Evolutionary conservation across 169 alveolate genomes (phyloP), one percentile per base, ranked within the genome.

Genomic region (Pseudocohnilembus persalinus): DNA sequence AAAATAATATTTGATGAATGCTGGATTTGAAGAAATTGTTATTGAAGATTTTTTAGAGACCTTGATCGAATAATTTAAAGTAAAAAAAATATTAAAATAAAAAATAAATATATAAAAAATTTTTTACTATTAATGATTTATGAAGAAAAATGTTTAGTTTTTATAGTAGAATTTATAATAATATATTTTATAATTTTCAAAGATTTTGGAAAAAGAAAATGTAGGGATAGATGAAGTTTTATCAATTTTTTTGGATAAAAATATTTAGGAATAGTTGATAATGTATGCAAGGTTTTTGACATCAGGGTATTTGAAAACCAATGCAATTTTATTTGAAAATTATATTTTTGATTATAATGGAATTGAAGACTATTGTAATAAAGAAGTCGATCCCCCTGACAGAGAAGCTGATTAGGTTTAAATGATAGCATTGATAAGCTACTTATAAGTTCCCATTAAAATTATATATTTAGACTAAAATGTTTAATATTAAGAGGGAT

Each of bases 11-110:
- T 75, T 91, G 29, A 80, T 78, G 74, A 85, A 74, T 29, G 84
- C 82, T 25, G 94, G 94, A 27, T 93, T 88, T 88, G 93, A 90
- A 31, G 92, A 82, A 73, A 89, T 89, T 75, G 94, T 89, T 6
- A 80, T 93, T 64, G 93, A 90, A 33, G 95, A 90, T 85, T 93
- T 93, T 85, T 88, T 90, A 74, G 94, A 93, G 68, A n/a, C 64
- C 27, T 84, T 88, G 79, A 25, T 85, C 20, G 92, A 85, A 64
- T 82, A 87, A 31, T 74, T 91, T 24, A 88, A 83, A 84, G 74
- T 80, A 35, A 84, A 75, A 73, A 35, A 68, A 84, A 65, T 15
- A 84, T 76, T 64, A 31, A 30, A 65, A 28, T 35, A 72, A 31
- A 34, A 31, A 73, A 76, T 28, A 34, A 65, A 49, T 83, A 75